These are phyloP conservation scores for Neoboletus subvelutipes DNA, from an alignment of 768 basidiomycete species.

Conservation along the genomic window DNA sequence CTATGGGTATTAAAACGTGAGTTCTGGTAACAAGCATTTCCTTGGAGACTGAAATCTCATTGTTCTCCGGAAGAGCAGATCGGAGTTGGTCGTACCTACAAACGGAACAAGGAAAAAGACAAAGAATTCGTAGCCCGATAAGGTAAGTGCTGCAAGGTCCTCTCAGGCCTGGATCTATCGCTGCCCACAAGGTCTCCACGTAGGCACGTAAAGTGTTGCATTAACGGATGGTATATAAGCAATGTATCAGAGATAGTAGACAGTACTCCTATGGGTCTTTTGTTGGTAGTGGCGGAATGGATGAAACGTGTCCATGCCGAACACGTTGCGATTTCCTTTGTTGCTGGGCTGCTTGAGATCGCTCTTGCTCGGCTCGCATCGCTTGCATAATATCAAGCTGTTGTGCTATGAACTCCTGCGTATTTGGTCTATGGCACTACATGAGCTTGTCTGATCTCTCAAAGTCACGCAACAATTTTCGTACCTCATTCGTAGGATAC, in stretches of 20 bases:
- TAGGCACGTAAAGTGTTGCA: constrained; percentile 1
- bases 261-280: constrained; percentile 11
- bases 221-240: constrained; percentile 23
- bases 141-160: too few species aligned
- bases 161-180: too few species aligned
- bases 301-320: constrained; percentile 30
- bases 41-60: constrained; percentile 27
- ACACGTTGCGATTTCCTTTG: constrained; percentile 60
- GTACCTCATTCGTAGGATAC: constrained; percentile 94
- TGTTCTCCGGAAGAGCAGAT: constrained; percentile 21
- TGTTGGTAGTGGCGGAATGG: constrained; percentile 32
- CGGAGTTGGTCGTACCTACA: constrained; percentile 6
- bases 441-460: constrained; percentile 3
- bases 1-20: neutral
- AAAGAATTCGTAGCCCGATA: constrained; percentile 11
- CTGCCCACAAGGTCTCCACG: constrained; percentile 9
- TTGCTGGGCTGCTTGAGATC: constrained; percentile 60
- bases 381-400: constrained; percentile 79
- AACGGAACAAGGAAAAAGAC: constrained; percentile 23
- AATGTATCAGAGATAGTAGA: constrained; percentile 21
- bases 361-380: constrained; percentile 83
- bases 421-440: constrained; percentile 55
- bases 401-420: constrained; percentile 84
- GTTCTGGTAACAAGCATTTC: constrained; percentile 11
- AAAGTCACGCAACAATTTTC: constrained; percentile 13